These are phyloP conservation scores for Claviceps sp. DNA, from an alignment of 2,329 filamentous ascomycete genomes.

Conservation along the genomic window DNA sequence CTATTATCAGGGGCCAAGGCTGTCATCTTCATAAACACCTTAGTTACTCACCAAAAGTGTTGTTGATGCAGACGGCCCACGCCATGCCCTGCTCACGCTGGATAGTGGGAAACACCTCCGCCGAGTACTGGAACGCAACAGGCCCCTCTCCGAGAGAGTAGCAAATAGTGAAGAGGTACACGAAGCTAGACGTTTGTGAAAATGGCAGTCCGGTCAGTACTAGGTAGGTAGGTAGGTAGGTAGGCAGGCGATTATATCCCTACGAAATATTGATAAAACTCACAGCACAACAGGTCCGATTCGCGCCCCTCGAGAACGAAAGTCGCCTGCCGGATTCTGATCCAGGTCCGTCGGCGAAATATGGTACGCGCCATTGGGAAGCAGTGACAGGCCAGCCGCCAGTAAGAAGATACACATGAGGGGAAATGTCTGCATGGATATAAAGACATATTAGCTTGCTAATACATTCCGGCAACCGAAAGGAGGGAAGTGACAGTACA, in stretches of 20 bases:
- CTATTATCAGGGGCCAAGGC: not conserved
- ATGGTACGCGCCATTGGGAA: conserved; percentile 9
- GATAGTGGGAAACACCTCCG: conserved; percentile 52
- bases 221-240: too few relatives aligned
- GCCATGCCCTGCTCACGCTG: conserved; percentile 56
- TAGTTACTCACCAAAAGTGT: conserved; percentile 14
- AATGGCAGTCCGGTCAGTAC: not conserved
- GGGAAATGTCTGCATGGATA: conserved; percentile 11
- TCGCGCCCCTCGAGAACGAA: conserved; percentile 8
- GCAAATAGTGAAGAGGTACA: conserved; percentile 16
- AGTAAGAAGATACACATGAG: conserved; percentile 16
- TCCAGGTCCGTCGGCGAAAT: conserved; percentile 8
- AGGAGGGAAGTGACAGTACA: conserved; percentile 5
- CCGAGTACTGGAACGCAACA: conserved; percentile 50
- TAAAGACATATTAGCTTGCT: not conserved
- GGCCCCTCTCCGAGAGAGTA: conserved; percentile 39
- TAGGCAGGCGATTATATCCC: too few relatives aligned
- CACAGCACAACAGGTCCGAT: conserved; percentile 10
- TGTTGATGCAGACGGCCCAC: conserved; percentile 36
- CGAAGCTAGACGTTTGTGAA: conserved; percentile 8
- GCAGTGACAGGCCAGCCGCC: conserved; percentile 13
- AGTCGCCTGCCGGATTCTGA: conserved; percentile 7
- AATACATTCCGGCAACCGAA: not conserved
- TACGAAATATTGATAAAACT: not conserved
- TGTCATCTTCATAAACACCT: not conserved